These are phyloP conservation scores for Peribolospora kevripleyi DNA, from an alignment of 768 basidiomycete genomes.

Conservation along the genomic window DNA sequence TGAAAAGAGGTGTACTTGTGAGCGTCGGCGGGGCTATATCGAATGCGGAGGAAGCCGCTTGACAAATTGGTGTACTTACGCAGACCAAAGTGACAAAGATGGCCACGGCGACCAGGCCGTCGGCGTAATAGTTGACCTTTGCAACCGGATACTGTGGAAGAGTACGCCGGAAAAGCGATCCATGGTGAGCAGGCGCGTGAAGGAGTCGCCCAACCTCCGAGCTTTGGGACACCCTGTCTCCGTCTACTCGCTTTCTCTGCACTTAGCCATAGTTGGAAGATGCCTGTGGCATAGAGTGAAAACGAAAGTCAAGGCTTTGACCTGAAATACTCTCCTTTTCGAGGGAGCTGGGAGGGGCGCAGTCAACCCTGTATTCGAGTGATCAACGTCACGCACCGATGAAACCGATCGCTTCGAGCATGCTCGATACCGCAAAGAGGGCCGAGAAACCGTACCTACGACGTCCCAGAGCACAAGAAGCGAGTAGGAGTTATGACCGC, in stretches of 20 bases:
- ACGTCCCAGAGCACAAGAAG: slow-evolving; percentile 1
- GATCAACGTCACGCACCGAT: slow-evolving; percentile 7
- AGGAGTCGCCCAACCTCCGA: no score
- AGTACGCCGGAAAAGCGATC: no score
- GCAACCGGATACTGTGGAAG: background rate
- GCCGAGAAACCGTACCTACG: slow-evolving; percentile 9
- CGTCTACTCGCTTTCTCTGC: no score
- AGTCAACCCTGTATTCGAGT: background rate
- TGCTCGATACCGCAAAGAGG: slow-evolving; percentile 11
- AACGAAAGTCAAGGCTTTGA: no score
- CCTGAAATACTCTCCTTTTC: background rate
- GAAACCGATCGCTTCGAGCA: slow-evolving; percentile 11
- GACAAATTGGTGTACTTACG: background rate
- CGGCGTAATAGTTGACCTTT: slow-evolving; percentile 15
- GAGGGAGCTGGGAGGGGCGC: background rate
- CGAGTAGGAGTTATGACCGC: background rate
- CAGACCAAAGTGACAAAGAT: slow-evolving; percentile 7
- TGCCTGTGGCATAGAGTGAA: no score
- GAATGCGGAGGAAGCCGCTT: no score
- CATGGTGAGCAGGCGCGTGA: no score
- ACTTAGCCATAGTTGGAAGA: no score
- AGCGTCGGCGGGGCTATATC: no score
- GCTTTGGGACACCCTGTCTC: no score
- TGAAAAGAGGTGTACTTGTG: no score
- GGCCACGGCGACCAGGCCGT: slow-evolving; percentile 10